Evolutionary conservation across 805 yeast genomes (phyloP).

Genomic region (Candida xiaguanensis): DNA sequence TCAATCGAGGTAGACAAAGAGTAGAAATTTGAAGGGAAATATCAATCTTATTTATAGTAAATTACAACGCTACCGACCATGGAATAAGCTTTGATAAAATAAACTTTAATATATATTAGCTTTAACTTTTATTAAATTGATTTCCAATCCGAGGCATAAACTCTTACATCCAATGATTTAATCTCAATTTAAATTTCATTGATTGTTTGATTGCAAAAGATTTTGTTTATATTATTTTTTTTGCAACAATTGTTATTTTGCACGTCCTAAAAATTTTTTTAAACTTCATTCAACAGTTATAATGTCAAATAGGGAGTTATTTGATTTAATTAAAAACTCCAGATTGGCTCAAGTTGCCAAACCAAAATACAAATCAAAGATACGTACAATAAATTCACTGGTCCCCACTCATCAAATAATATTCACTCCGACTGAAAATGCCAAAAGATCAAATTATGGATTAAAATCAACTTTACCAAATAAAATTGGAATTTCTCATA

Average conservation of each 20-base stretch:
- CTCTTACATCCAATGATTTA: no score
- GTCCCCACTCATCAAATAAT: constrained; percentile 72
- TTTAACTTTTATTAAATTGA: no score
- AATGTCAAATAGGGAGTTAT: constrained; percentile 19
- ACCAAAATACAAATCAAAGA: constrained; percentile 26
- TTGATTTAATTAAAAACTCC: constrained; percentile 35
- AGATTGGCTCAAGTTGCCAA: constrained; percentile 44
- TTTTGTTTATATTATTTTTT: not conserved
- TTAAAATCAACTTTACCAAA: constrained; percentile 67
- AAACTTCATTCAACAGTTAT: not conserved
- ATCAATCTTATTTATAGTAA: no score
- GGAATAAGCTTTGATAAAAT: no score
- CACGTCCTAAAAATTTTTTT: constrained; percentile 5
- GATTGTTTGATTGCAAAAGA: constrained; percentile 1
- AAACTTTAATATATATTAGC: no score
- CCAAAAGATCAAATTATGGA: constrained; percentile 71
- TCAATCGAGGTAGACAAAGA: no score
- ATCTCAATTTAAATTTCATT: no score
- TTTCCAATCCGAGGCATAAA: no score
- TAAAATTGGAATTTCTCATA: constrained; percentile 53
- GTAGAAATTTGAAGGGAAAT: no score
- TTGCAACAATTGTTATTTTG: constrained; percentile 1
- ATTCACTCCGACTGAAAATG: constrained; percentile 62
- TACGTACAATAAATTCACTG: constrained; percentile 24
- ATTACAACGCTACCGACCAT: no score